phyloP scores from a whole-genome alignment of 768 basidiomycete species.

The Porphyrellus cyaneotinctus region DNA sequence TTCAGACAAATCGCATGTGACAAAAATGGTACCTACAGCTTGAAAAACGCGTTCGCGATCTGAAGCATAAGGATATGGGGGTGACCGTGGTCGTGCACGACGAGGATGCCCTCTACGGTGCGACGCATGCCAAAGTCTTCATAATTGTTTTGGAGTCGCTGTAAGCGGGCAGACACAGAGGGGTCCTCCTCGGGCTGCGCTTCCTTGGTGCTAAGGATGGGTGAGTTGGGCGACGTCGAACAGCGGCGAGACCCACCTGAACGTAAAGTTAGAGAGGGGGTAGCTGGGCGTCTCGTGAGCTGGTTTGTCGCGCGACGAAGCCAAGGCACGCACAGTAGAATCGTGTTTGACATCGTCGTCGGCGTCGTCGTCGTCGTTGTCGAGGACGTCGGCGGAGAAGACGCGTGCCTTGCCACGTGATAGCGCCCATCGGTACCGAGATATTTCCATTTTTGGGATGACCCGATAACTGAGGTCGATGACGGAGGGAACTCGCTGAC shows the following conservation, averaged over 20 bases:
- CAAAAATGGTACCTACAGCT: constrained; percentile 61
- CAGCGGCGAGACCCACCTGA: constrained; percentile 51
- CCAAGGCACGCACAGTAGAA: constrained; percentile 39
- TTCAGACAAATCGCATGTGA: neutral
- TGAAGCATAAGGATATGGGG: constrained; percentile 98
- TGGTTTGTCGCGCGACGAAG: neutral
- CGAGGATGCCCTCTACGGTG: constrained; percentile 75
- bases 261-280: constrained; percentile 87
- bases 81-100: constrained; percentile 95
- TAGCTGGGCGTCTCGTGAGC: constrained; percentile 44
- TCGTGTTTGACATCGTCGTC: constrained; percentile 48
- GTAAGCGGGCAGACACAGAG: constrained; percentile 89
- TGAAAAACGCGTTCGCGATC: constrained; percentile 98
- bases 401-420: constrained; percentile 15
- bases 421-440: neutral
- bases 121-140: constrained; percentile 95
- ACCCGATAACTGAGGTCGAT: neutral
- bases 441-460: constrained; percentile 3
- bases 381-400: constrained; percentile 10
- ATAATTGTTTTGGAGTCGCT: constrained; percentile 94
- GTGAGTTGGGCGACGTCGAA: constrained; percentile 8
- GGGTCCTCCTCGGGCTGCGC: constrained; percentile 97
- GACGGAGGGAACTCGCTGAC: too few relatives aligned
- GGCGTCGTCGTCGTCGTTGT: constrained; percentile 24
- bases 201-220: constrained; percentile 74